Conservation (phyloP, 2,329 filamentous ascomycete species). For the Mycogone perniciosa region DNA sequence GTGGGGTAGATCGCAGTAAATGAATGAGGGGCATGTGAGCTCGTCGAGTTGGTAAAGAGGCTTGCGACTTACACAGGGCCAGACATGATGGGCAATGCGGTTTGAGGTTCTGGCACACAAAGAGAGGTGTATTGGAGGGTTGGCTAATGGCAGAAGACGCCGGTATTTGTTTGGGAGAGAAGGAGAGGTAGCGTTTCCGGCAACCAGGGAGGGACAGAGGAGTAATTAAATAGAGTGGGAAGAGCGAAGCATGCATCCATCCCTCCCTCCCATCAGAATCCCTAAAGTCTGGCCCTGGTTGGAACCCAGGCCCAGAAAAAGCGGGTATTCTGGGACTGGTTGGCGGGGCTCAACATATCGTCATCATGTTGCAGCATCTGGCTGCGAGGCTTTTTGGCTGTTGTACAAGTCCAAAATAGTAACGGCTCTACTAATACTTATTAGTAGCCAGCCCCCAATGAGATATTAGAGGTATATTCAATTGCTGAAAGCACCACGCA, state of each 20-base stretch:
- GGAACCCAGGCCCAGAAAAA: slow-evolving; percentile 21
- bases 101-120: neutral
- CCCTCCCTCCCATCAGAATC: neutral
- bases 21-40: slow-evolving; percentile 18
- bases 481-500: too few species aligned
- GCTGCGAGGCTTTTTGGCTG: slow-evolving; percentile 3
- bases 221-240: slow-evolving; percentile 12
- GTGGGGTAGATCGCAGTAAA: slow-evolving; percentile 30
- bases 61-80: slow-evolving; percentile 57
- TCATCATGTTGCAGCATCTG: slow-evolving; percentile 18
- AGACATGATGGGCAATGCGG: slow-evolving; percentile 46
- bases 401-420: slow-evolving; percentile 2
- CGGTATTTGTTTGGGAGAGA: neutral
- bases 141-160: neutral
- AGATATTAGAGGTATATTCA: too few species aligned
- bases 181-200: slow-evolving; percentile 1
- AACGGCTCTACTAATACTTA: neutral
- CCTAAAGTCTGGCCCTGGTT: slow-evolving; percentile 11
- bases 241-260: slow-evolving; percentile 2
- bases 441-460: too few species aligned
- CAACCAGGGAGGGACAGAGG: slow-evolving; percentile 9
- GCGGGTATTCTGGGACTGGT: slow-evolving; percentile 21
- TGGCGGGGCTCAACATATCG: slow-evolving; percentile 22
- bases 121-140: neutral
- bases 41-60: slow-evolving; percentile 17